Evolutionary conservation across 176 grass and related monocot genomes (phyloP), one percentile per base, ranked within the genome.

Genomic region (Hordeum marinum): DNA sequence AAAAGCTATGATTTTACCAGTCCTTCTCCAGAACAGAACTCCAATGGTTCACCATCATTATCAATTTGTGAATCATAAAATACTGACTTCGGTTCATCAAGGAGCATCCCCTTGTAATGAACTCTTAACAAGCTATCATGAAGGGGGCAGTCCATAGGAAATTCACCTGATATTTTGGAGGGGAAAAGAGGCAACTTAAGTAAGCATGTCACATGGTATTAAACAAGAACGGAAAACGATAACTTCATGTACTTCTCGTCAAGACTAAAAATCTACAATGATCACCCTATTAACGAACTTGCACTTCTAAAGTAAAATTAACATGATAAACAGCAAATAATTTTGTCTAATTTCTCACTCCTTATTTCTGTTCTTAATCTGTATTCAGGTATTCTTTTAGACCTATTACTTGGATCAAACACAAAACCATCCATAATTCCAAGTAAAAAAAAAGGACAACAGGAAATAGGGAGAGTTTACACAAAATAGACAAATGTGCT

Each of bases 111-210:
- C 61, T 92, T 98, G 75, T 98, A 98, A 87, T 98, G 96, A 61
- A 98, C 96, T 63, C 50, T 92, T 91, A 98, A 87, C 59, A 95
- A 94, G 85, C 96, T 98, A 84, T 98, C 96, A 60, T 98, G 96
- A 91, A 98, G 96, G 82, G 96, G 96, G 57, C 96, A 98, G 64
- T 98, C 96, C 93, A 98, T 98, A 42, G 96, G 96, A 90, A 98
- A 98, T 78, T 98, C 96, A 86, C 96, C 96, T 98, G 66, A 86
- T 80, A 54, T 66, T 80, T 65, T 82, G 55, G 15, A 82, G 4
- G 73, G 73, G 54, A 26, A 75, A 86, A 73, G 17, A 48, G 82
- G 27, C 26, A 64, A 23, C 45, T 88, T 73, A 40, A 76, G 26
- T 52, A 80, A 48, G 57, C 9, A 29, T 59, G 70, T 89, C 7